Evolutionary conservation across 140 eudicot species (phyloP), one percentile per base, ranked within the genome.

Genomic region (Senecio squalidus): DNA sequence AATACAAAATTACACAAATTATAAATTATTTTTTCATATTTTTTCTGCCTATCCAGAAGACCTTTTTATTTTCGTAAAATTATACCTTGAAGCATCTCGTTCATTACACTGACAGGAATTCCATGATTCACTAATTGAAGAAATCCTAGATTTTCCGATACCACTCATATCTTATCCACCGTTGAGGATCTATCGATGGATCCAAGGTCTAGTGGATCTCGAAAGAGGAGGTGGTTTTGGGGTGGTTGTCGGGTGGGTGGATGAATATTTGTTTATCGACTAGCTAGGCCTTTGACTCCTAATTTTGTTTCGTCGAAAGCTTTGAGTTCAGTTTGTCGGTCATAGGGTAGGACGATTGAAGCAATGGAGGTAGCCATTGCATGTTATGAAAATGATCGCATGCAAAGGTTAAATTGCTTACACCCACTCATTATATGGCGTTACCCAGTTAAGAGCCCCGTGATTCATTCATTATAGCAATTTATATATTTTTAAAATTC

Each of bases 211-310:
- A 78, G 0, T 80, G 80, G 51, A 78, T 33, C 1, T 33, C 25
- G 33, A 74, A 13, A 21, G 58, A 7, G 5, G 23, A 6, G 34
- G 76, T 6, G 26, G 53, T 9, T 58, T 33, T 20, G 41, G 33
- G 54, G 22, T 46, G 41, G 44, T 10, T 17, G 0, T 66, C 51
- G 4, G 53, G 52, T 54, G 53, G 67, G 25, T 58, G 61, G 40
- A 78, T 2, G 64, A 78, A 78, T 16, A 78, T 62, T 25, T 45
- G 52, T 2, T 75, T 67, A 43, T 77, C 76, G 4, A 53, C n/a
- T n/a, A n/a, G n/a, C 73, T 1, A 78, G 80, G 26, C 67, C 80
- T 55, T 72, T 70, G 6, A 78, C 79, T 5, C 84, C 80, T 5
- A 76, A 14, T 58, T 63, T 78, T 13, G 80, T 68, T 29, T 78